Percentiles rank a stretch among this genome's conserved stretches.
Evolutionary conservation across 1,139 yeast species (phyloP).

Genomic region (Debaryomycetaceae sp.): DNA sequence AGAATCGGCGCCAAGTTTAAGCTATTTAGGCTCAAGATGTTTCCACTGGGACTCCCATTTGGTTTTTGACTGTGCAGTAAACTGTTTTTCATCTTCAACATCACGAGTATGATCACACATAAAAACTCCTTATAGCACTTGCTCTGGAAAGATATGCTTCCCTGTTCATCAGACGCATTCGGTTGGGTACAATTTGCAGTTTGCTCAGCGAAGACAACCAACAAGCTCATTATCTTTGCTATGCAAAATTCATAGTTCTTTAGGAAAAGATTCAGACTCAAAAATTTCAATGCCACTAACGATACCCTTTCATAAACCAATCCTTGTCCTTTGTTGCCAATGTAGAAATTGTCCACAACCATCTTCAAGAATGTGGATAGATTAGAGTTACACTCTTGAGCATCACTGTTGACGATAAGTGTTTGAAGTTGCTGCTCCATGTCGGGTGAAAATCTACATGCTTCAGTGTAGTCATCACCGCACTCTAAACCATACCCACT

Average conservation of each 20-base stretch:
- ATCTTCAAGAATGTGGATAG: constrained; percentile 33
- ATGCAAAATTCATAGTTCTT: constrained; percentile 37
- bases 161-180: constrained; percentile 7
- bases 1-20: constrained; percentile 23
- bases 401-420: constrained; percentile 36
- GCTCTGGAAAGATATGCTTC: constrained; percentile 15
- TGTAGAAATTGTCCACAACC: constrained; percentile 29
- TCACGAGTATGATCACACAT: constrained; percentile 31
- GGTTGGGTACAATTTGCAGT: constrained; percentile 7
- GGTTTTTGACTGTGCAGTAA: constrained; percentile 7
- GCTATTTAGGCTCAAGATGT: constrained; percentile 12
- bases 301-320: constrained; percentile 29
- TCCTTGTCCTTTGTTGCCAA: constrained; percentile 4
- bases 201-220: constrained; percentile 26
- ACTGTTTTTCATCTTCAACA: constrained; percentile 33
- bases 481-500: too few species aligned
- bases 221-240: constrained; percentile 38
- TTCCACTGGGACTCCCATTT: too few species aligned
- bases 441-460: too few species aligned
- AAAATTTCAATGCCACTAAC: constrained; percentile 30
- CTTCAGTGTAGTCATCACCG: too few species aligned
- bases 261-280: constrained; percentile 38
- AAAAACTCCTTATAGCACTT: constrained; percentile 34
- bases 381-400: constrained; percentile 39
- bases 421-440: not conserved